A percentile compares a stretch with the other conserved stretches of the same genome.
phyloP scores from a whole-genome alignment of 2,329 filamentous ascomycete species.

The Monilinia aucupariae region DNA sequence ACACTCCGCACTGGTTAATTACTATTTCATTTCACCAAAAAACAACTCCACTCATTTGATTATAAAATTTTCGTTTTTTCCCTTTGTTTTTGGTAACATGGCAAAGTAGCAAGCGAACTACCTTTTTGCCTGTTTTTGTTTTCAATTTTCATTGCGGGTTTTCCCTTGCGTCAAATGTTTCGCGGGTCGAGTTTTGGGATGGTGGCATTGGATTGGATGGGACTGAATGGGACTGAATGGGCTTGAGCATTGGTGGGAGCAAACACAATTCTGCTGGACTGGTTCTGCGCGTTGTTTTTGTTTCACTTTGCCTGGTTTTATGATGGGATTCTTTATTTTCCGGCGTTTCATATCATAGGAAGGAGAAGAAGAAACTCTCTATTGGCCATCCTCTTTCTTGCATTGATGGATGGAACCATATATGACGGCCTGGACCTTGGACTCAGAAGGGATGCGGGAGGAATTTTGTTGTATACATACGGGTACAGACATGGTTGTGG shows the following conservation, averaged over 20 bases:
- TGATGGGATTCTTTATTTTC: neutral
- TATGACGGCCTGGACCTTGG: constrained; percentile 10
- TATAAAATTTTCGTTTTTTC: neutral
- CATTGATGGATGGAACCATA: constrained; percentile 4
- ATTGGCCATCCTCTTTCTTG: neutral
- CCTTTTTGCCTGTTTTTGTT: neutral
- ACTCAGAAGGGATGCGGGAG: neutral
- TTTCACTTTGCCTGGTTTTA: neutral
- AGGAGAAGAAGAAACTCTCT: neutral
- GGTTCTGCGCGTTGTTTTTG: constrained; percentile 4
- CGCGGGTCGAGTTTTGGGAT: constrained; percentile 7
- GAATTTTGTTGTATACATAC: neutral
- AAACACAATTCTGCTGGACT: constrained; percentile 8
- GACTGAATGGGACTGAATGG: neutral
- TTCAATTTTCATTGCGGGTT: neutral
- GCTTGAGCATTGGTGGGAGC: neutral
- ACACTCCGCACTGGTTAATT: neutral
- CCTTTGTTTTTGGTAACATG: neutral
- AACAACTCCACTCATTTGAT: constrained; percentile 6
- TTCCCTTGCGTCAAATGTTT: constrained; percentile 3
- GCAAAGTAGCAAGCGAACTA: neutral
- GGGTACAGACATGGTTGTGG: neutral
- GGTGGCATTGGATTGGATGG: constrained; percentile 2
- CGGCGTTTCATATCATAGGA: constrained; percentile 7
- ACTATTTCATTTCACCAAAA: neutral